Percentiles rank a stretch among this genome's conserved stretches.
These are phyloP conservation scores for Cercospora nicotianae DNA, from an alignment of 2,329 filamentous ascomycete species.

Conservation along the genomic window DNA sequence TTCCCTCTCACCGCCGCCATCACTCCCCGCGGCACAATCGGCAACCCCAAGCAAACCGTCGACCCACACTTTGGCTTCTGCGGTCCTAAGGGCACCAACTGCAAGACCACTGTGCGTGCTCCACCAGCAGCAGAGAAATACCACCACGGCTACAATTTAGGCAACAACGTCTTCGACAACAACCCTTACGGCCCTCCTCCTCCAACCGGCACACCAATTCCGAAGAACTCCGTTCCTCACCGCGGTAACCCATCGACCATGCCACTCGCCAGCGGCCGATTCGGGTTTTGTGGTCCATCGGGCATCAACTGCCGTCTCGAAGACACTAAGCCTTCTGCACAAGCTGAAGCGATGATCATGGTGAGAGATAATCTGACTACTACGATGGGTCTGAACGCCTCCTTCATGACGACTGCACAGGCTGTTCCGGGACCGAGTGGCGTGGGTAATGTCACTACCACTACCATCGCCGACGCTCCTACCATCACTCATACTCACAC, in stretches of 20 bases:
- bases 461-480: neutral
- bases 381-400: neutral
- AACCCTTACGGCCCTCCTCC: neutral
- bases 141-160: neutral
- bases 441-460: neutral
- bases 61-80: constrained; percentile 13
- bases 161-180: neutral
- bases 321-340: neutral
- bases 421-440: neutral
- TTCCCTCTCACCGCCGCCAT: neutral
- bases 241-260: neutral
- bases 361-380: neutral
- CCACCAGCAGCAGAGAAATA: neutral
- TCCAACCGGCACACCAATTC: neutral
- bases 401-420: neutral
- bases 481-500: neutral
- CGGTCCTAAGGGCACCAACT: constrained; percentile 14
- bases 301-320: neutral
- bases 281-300: neutral
- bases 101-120: constrained; percentile 10
- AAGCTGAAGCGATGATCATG: neutral
- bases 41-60: neutral
- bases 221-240: neutral
- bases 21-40: neutral
- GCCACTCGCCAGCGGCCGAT: neutral